phyloP scores from a whole-genome alignment of 2,329 filamentous ascomycete genomes.

The Amylocarpus encephaloides region DNA sequence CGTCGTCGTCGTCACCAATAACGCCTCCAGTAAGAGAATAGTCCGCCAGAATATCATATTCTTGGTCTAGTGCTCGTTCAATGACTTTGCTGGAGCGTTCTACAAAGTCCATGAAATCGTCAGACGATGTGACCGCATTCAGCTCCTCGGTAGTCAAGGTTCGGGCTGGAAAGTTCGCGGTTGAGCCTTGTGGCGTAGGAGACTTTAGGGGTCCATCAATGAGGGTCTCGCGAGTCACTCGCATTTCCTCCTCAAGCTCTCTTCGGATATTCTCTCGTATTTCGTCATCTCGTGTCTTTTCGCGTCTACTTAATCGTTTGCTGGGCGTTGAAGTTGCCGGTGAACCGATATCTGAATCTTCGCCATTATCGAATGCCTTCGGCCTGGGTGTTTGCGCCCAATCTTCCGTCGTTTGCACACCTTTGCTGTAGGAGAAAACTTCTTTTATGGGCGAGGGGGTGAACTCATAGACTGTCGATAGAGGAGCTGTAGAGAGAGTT shows the following conservation, averaged over 20 bases:
- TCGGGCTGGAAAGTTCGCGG: conserved; percentile 66
- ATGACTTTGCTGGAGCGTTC: conserved; percentile 96
- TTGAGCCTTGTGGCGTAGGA: conserved; percentile 38
- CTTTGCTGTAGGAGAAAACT: conserved; percentile 94
- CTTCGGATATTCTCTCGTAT: conserved; percentile 75
- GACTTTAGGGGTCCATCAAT: conserved; percentile 44
- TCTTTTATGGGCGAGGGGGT: conserved; percentile 72
- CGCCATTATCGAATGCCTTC: conserved; percentile 51
- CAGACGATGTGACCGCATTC: conserved; percentile 80
- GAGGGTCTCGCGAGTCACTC: conserved; percentile 58
- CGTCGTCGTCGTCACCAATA: conserved; percentile 77
- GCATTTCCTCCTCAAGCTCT: conserved; percentile 90
- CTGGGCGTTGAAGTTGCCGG: conserved; percentile 52
- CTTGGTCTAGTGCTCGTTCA: conserved; percentile 87
- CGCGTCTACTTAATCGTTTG: conserved; percentile 72
- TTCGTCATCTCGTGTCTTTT: conserved; percentile 81
- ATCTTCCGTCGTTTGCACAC: conserved; percentile 80
- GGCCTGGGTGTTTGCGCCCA: conserved; percentile 53
- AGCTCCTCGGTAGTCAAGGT: conserved; percentile 79
- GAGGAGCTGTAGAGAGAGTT: conserved; percentile 65
- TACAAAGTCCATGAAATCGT: conserved; percentile 92
- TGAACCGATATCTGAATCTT: conserved; percentile 55
- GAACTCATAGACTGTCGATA: conserved; percentile 75
- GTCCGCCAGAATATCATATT: conserved; percentile 93
- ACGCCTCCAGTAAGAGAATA: conserved; percentile 75